A percentile compares a stretch with the other conserved stretches of the same genome.
Conservation (phyloP, 495 filamentous ascomycete genomes). For the Daldinia grandis region DNA sequence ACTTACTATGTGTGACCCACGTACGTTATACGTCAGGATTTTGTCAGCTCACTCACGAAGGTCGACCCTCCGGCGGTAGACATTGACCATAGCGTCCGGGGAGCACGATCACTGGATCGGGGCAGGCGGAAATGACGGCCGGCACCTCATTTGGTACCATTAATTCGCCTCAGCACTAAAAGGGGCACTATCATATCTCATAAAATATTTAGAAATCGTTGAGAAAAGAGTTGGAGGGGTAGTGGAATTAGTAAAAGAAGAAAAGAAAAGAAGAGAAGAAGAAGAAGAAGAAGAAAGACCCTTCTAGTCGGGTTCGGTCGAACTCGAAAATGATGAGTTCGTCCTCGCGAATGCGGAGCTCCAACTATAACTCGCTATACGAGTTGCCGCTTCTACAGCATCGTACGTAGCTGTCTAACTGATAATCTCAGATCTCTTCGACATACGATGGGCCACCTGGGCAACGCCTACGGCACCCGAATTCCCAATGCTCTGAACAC, state of each 20-base stretch:
- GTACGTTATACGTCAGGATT: constrained; percentile 41
- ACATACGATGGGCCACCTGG: constrained; percentile 35
- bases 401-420: constrained; percentile 12
- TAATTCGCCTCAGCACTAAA: constrained; percentile 36
- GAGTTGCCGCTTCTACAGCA: constrained; percentile 6
- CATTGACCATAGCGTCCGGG: constrained; percentile 7
- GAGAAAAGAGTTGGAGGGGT: constrained; percentile 6
- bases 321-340: constrained; percentile 6
- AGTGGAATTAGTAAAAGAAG: constrained; percentile 22
- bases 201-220: constrained; percentile 22
- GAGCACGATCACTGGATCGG: constrained; percentile 34
- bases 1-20: constrained; percentile 15
- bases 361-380: constrained; percentile 4
- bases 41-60: constrained; percentile 27
- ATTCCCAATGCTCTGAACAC: constrained; percentile 26
- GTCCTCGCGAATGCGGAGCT: constrained; percentile 21
- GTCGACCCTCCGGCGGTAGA: constrained; percentile 9
- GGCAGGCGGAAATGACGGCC: constrained; percentile 19
- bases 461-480: constrained; percentile 21
- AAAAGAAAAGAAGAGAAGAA: no score
- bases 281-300: constrained; percentile 1
- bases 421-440: constrained; percentile 29
- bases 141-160: constrained; percentile 24
- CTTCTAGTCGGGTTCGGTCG: constrained; percentile 22
- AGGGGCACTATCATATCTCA: constrained; percentile 37